Evolutionary conservation across 2,329 filamentous ascomycete genomes (phyloP), one percentile per base, ranked within the genome.

Genomic region (Pseudopyrenochaeta lycopersici): DNA sequence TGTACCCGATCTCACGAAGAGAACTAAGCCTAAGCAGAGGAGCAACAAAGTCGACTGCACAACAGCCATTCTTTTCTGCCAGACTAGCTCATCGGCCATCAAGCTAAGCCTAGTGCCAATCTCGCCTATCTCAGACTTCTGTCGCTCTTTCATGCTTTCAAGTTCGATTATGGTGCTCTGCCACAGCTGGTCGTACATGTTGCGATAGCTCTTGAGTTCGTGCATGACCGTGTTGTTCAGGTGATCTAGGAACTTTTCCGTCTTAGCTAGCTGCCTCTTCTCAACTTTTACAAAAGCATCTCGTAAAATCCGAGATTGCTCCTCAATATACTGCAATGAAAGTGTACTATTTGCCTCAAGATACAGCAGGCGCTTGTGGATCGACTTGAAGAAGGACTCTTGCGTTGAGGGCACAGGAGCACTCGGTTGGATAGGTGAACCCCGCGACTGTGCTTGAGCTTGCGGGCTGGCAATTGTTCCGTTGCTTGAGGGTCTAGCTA

Each of bases 341-440:
- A 98, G 82, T 0, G 94, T 96, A 10, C 93, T 92, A 73, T 98
- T 99, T 14, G 91, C 86, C 75, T 99, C 95, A 7, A 98, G 87
- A 65, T 93, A 88, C 61, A 94, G 91, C 4, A 99, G 83, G 1
- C 95, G 90, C 76, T 98, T 98, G 59, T 93, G 92, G 7, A 98
- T 89, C 3, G 92, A 91, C 74, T 98, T 98, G 84, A 97, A 99
- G 77, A 99, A 98, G 1, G 91, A 95, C 73, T 99, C 95, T 75
- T 99, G 95, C 1, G 96, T 95, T 0, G 93, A 92, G 2, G 94
- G 93, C 1, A 87, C 85, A 1, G 89, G 77, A 1, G 83, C 76
- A 23, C 66, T 70, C 1, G 82, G 78, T 63, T 84, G 77, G 21
- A 79, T 77, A 36, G 81, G 68, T 7, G 80, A 63, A 21, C 57